phyloP scores from a whole-genome alignment of 2,329 filamentous ascomycete genomes.

The Cercospora janseana region DNA sequence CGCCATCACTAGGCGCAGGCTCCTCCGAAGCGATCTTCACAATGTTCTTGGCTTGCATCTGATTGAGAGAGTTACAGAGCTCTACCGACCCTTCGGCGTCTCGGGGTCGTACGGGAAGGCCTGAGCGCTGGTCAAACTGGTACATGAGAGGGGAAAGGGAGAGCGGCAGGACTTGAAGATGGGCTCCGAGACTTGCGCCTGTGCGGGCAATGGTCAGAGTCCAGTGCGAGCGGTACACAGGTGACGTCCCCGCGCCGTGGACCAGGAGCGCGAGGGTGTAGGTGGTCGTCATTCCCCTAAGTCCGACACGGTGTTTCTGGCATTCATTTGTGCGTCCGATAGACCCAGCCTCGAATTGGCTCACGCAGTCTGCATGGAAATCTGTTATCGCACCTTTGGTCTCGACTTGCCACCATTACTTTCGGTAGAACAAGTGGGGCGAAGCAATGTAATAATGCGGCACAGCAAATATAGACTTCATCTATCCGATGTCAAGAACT shows the following conservation, averaged over 20 bases:
- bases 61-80: background rate
- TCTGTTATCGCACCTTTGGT: no score
- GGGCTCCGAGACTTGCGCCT: background rate
- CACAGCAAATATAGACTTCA: no score
- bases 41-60: slow-evolving; percentile 3
- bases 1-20: slow-evolving; percentile 15
- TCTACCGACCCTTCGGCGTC: slow-evolving; percentile 14
- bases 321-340: no score
- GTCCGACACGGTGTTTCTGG: no score
- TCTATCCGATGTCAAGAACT: no score
- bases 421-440: no score
- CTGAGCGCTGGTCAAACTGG: slow-evolving; percentile 12
- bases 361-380: no score
- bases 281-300: no score
- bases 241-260: slow-evolving; percentile 10
- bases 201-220: slow-evolving; percentile 8
- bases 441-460: no score
- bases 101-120: slow-evolving; percentile 10
- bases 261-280: no score
- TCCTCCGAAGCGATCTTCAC: slow-evolving; percentile 10
- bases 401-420: no score
- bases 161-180: slow-evolving; percentile 1
- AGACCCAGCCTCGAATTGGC: no score
- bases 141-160: slow-evolving; percentile 3
- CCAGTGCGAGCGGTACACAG: slow-evolving; percentile 17